phyloP scores from a whole-genome alignment of 2,329 filamentous ascomycete species.

The Aspergillus sp. region DNA sequence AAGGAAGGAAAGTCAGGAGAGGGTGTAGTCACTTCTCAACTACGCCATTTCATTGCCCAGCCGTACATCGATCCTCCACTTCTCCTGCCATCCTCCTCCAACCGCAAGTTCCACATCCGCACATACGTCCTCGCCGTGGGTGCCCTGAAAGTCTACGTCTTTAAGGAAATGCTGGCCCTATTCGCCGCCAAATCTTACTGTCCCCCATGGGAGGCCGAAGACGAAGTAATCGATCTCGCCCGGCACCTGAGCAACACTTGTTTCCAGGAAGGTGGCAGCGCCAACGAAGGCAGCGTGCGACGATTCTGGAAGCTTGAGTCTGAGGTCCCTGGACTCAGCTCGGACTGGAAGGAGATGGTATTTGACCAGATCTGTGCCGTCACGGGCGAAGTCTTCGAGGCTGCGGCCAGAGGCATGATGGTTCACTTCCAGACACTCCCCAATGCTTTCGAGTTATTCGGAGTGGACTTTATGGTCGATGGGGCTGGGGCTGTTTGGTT shows the following conservation, averaged over 20 bases:
- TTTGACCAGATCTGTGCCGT: slow-evolving; percentile 67
- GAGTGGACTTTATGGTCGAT: slow-evolving; percentile 83
- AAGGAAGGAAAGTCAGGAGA: slow-evolving; percentile 12
- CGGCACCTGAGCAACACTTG: slow-evolving; percentile 93
- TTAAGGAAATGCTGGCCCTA: slow-evolving; percentile 83
- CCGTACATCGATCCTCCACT: slow-evolving; percentile 89
- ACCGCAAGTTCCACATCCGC: slow-evolving; percentile 88
- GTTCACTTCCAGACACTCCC: slow-evolving; percentile 86
- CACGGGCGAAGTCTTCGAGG: slow-evolving; percentile 76
- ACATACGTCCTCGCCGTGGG: slow-evolving; percentile 82
- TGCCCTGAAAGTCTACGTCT: slow-evolving; percentile 74
- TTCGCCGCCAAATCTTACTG: slow-evolving; percentile 73
- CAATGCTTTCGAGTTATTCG: slow-evolving; percentile 88
- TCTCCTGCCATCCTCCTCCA: slow-evolving; percentile 56
- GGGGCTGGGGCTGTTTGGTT: slow-evolving; percentile 59
- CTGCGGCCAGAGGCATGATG: slow-evolving; percentile 73
- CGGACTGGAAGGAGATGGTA: slow-evolving; percentile 52
- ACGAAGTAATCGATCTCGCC: slow-evolving; percentile 51
- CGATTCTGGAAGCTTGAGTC: slow-evolving; percentile 65
- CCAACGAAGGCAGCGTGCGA: slow-evolving; percentile 59
- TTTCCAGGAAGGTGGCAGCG: slow-evolving; percentile 58
- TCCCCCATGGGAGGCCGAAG: slow-evolving; percentile 48
- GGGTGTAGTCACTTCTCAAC: slow-evolving; percentile 74
- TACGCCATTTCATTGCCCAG: slow-evolving; percentile 93
- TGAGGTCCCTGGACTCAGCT: slow-evolving; percentile 22